Percentiles rank a stretch among this genome's conserved stretches.
Conservation (phyloP, 192 early-diverging fungal species). For the Backusella tuberculispora region DNA sequence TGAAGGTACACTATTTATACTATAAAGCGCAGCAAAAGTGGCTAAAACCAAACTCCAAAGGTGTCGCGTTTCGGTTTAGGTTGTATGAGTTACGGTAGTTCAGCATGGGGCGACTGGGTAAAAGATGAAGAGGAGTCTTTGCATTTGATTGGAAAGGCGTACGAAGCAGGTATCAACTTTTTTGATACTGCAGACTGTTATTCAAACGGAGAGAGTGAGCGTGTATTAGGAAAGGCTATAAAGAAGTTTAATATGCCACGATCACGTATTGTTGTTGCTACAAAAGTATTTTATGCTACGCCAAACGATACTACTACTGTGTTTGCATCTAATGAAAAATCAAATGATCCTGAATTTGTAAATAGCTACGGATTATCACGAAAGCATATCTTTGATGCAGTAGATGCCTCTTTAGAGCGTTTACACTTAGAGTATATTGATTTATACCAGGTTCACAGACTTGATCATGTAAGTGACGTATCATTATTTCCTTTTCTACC, state of each 20-base stretch:
- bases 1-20: not conserved
- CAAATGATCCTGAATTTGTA: not conserved
- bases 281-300: constrained; percentile 38
- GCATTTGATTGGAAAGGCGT: constrained; percentile 40
- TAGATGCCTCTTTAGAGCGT: constrained; percentile 37
- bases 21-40: not conserved
- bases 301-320: constrained; percentile 15
- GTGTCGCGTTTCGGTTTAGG: constrained; percentile 50
- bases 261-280: constrained; percentile 37
- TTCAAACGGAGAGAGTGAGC: constrained; percentile 37
- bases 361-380: constrained; percentile 36
- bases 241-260: constrained; percentile 44
- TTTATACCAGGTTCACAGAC: constrained; percentile 56
- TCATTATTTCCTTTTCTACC: not conserved
- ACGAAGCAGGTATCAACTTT: constrained; percentile 42
- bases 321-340: not conserved
- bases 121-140: constrained; percentile 43
- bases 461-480: constrained; percentile 19
- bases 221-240: constrained; percentile 40
- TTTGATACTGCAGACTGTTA: constrained; percentile 35
- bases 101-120: constrained; percentile 48
- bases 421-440: constrained; percentile 51
- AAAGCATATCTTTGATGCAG: constrained; percentile 40
- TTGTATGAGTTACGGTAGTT: constrained; percentile 43
- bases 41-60: not conserved